Conservation (phyloP, 2,329 filamentous ascomycete genomes). For the Penicillium expansum region DNA sequence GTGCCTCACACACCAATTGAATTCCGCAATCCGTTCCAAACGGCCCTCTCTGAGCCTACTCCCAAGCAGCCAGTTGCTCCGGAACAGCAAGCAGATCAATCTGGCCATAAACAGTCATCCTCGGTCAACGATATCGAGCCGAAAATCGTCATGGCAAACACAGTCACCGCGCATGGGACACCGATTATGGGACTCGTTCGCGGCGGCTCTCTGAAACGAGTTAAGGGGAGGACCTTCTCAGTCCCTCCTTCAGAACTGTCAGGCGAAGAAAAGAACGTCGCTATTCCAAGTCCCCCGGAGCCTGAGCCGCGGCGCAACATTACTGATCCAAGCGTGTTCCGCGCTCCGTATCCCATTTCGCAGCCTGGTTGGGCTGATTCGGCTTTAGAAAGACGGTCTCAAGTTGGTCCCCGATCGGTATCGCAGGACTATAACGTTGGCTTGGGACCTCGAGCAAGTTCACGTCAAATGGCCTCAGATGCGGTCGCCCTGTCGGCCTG, state of each 20-base stretch:
- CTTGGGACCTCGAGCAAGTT: constrained; percentile 15
- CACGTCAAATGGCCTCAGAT: constrained; percentile 29
- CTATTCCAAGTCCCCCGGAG: constrained; percentile 23
- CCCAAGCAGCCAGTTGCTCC: neutral
- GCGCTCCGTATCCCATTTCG: constrained; percentile 34
- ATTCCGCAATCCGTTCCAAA: constrained; percentile 36
- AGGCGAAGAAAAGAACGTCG: constrained; percentile 24
- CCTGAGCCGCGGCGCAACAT: constrained; percentile 39
- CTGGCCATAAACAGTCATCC: constrained; percentile 15
- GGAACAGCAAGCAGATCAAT: constrained; percentile 11
- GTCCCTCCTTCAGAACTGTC: constrained; percentile 27
- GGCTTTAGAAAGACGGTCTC: constrained; percentile 12
- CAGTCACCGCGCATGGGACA: constrained; percentile 20
- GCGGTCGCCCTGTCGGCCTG: constrained; percentile 29
- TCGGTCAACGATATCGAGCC: constrained; percentile 25
- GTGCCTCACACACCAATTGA: constrained; percentile 23
- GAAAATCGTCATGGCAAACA: constrained; percentile 21
- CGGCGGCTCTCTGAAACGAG: constrained; percentile 27
- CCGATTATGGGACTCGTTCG: constrained; percentile 35
- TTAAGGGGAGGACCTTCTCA: constrained; percentile 33
- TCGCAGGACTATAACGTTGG: constrained; percentile 27
- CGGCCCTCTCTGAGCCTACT: constrained; percentile 5
- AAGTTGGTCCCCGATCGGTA: constrained; percentile 23
- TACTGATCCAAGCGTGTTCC: constrained; percentile 41
- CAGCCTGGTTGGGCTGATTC: constrained; percentile 23